A percentile compares a stretch with the other conserved stretches of the same genome.
These are phyloP conservation scores for Aspergillus piperis DNA, from an alignment of 2,329 filamentous ascomycete species.

Conservation along the genomic window DNA sequence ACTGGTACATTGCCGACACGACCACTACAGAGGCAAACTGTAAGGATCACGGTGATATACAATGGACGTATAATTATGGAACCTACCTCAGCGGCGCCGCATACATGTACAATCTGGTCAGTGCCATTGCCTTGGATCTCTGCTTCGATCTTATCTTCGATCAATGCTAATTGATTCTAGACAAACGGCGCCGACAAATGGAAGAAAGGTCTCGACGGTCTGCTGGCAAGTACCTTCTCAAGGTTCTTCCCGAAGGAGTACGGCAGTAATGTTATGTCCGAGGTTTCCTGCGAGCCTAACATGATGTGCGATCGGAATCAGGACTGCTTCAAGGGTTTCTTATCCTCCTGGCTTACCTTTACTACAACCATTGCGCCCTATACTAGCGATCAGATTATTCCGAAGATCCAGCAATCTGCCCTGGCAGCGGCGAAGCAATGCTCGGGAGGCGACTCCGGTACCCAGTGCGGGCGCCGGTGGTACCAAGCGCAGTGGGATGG, in stretches of 20 bases:
- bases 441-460: constrained; percentile 57
- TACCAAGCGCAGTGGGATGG: constrained; percentile 40
- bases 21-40: constrained; percentile 54
- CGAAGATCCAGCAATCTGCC: constrained; percentile 61
- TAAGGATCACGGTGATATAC: constrained; percentile 52
- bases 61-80: constrained; percentile 62
- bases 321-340: constrained; percentile 71
- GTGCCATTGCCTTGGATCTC: constrained; percentile 11
- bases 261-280: constrained; percentile 60
- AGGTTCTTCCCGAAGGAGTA: constrained; percentile 55
- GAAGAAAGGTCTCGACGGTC: constrained; percentile 58
- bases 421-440: constrained; percentile 64
- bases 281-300: constrained; percentile 66
- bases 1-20: constrained; percentile 59
- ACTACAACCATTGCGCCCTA: constrained; percentile 64
- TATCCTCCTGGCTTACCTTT: constrained; percentile 67
- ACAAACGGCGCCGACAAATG: constrained; percentile 53
- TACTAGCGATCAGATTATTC: constrained; percentile 57
- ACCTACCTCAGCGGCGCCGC: constrained; percentile 59
- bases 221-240: constrained; percentile 53
- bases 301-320: constrained; percentile 70
- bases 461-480: constrained; percentile 57
- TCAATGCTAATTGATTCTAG: constrained; percentile 27
- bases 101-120: constrained; percentile 57
- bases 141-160: too few species aligned